Conservation (phyloP, 495 filamentous ascomycete species). For the Neurospora sublineolata region DNA sequence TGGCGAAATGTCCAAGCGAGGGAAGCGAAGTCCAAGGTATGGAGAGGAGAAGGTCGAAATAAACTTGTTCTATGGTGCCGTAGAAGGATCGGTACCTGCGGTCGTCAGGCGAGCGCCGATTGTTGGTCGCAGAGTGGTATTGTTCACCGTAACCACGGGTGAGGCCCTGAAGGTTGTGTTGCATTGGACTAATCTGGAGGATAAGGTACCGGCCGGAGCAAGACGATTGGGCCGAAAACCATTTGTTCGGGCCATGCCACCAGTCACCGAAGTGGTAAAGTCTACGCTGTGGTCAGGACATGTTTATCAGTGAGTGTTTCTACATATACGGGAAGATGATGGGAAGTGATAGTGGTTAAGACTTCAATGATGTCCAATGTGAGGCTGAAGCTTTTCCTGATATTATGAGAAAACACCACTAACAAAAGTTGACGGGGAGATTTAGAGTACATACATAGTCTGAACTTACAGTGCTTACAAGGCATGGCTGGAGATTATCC, state of each 20-base stretch:
- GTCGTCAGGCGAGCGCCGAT: not conserved
- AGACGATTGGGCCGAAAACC: not conserved
- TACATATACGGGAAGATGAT: not conserved
- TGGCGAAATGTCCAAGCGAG: not conserved
- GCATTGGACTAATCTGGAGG: not conserved
- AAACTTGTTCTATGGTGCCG: not conserved
- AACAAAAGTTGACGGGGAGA: not conserved
- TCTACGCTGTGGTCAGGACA: not conserved
- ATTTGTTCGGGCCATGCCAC: not conserved
- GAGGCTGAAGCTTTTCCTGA: not conserved
- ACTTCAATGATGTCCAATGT: not conserved
- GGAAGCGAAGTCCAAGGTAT: not conserved
- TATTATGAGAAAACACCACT: not conserved
- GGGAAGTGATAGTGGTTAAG: not conserved
- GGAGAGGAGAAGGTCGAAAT: not conserved
- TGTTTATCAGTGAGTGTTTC: not conserved
- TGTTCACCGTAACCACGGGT: not conserved
- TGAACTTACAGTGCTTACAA: not conserved
- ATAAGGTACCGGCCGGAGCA: not conserved
- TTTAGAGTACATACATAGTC: not conserved
- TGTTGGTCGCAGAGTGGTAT: not conserved
- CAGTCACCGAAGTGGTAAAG: not conserved
- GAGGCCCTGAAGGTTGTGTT: not conserved
- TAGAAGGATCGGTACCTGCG: not conserved
- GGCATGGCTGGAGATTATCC: not conserved